phyloP scores from a whole-genome alignment of 2,329 filamentous ascomycete species.

The Colletotrichum liriopes region DNA sequence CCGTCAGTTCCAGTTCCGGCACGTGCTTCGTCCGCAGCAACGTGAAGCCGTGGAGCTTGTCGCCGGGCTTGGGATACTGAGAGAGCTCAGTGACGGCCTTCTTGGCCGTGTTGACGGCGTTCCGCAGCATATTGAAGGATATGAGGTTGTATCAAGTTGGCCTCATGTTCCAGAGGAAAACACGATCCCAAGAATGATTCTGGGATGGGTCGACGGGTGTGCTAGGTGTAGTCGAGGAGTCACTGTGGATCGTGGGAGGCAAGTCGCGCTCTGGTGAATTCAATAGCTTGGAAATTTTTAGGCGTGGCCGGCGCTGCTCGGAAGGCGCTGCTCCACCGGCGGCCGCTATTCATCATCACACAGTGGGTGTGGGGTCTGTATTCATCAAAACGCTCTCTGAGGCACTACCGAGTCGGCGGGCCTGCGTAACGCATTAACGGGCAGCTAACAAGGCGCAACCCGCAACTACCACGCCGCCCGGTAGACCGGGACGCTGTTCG shows the following conservation, averaged over 20 bases:
- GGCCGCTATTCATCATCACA: slow-evolving; percentile 41
- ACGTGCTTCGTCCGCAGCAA: slow-evolving; percentile 91
- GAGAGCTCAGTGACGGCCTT: slow-evolving; percentile 83
- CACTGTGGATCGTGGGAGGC: slow-evolving; percentile 33
- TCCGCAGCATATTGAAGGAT: slow-evolving; percentile 64
- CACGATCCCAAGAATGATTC: slow-evolving; percentile 8
- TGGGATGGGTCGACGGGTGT: slow-evolving; percentile 4
- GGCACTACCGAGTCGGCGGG: slow-evolving; percentile 29
- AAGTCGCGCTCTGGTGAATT: slow-evolving; percentile 11
- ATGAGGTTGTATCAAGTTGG: not conserved
- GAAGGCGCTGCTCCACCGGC: slow-evolving; percentile 20
- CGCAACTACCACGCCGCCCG: slow-evolving; percentile 10
- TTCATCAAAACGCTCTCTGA: slow-evolving; percentile 34
- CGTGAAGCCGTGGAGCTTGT: slow-evolving; percentile 94
- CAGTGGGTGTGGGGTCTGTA: slow-evolving; percentile 34
- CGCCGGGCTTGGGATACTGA: slow-evolving; percentile 83
- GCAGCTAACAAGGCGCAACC: slow-evolving; percentile 23
- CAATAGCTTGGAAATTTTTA: slow-evolving; percentile 33
- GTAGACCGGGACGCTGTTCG: slow-evolving; percentile 18
- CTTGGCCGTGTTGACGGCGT: slow-evolving; percentile 63
- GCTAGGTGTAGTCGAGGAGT: not conserved
- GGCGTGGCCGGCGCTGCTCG: slow-evolving; percentile 12
- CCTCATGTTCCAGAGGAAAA: slow-evolving; percentile 4
- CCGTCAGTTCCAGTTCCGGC: slow-evolving; percentile 92
- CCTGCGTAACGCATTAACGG: slow-evolving; percentile 34